phyloP scores from a whole-genome alignment of 176 grass and related monocot genomes.

The Rhynchospora breviuscula region DNA sequence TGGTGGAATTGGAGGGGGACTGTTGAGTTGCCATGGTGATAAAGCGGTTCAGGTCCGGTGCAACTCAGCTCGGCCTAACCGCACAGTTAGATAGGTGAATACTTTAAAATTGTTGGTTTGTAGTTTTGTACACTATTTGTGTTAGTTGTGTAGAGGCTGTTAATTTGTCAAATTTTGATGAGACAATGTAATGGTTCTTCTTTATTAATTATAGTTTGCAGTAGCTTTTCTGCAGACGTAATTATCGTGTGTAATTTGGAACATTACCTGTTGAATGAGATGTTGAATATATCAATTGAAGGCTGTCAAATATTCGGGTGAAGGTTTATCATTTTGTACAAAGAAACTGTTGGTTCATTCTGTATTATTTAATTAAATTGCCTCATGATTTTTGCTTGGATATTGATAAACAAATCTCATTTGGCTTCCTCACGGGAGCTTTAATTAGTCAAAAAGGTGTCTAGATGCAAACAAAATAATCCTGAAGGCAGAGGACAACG shows the following conservation, averaged over 20 bases:
- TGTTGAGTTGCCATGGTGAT: slow-evolving; percentile 36
- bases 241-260: not conserved
- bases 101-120: too few species aligned
- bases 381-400: not conserved
- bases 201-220: not conserved
- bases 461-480: slow-evolving; percentile 1
- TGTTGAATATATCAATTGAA: not conserved
- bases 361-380: not conserved
- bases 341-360: not conserved
- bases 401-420: not conserved
- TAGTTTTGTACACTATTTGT: too few species aligned
- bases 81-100: slow-evolving; percentile 14
- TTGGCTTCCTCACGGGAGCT: not conserved
- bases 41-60: slow-evolving; percentile 29
- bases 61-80: slow-evolving; percentile 19
- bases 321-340: not conserved
- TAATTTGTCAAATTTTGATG: not conserved
- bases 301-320: not conserved
- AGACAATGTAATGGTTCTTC: not conserved
- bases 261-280: not conserved
- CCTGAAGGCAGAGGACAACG: not conserved
- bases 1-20: slow-evolving; percentile 6
- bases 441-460: not conserved
- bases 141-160: not conserved
- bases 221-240: not conserved